Base-by-base conservation (phyloP, 441 rosid species). In the Adansonia gregorii region DNA sequence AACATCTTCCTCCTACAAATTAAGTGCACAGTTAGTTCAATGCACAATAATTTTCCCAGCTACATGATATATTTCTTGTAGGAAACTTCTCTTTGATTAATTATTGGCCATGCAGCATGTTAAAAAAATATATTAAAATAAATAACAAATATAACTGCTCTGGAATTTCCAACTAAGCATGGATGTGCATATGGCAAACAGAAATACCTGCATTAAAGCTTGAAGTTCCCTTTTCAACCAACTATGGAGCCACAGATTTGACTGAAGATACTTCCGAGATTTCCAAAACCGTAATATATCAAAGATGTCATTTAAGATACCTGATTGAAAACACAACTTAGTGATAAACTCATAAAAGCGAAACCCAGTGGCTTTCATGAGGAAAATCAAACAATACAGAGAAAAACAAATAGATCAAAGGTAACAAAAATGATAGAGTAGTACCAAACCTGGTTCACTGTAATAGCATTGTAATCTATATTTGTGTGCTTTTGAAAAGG, bases 221-320 rank as follows among this genome's bases (percentile, higher is more conserved):
- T 95, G 98, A 75, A 91, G 80, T 86, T 95, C 99, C 76, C 97
- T 93, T 86, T 78, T 90, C 86, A 92, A 79, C 98, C 98, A 94
- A 63, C 80, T 69, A 52, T 83, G 88, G 60, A 94, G 89, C 94
- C 96, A 89, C 41, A 71, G 82, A 76, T 89, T 94, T 54, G 86
- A 81, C 69, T 89, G 93, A 73, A 85, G 89, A 73, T 86, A 89
- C 86, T 89, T 96, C 12, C 69, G 59, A 70, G 83, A 58, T 83
- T 87, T 94, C 98, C 98, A 96, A 82, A 85, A 94, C 79, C 88
- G 87, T 14, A 72, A 69, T 66, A 90, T 81, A 35, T 88, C 80
- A 66, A 91, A 82, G 17, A 82, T 67, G 72, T 87, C 87, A 65
- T 79, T 82, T 78, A 96, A 71, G 71, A 80, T 68, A 85, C 94